These are phyloP conservation scores for Panicum virgatum DNA, from an alignment of 202 grass and related monocot genomes.

Conservation along the genomic window DNA sequence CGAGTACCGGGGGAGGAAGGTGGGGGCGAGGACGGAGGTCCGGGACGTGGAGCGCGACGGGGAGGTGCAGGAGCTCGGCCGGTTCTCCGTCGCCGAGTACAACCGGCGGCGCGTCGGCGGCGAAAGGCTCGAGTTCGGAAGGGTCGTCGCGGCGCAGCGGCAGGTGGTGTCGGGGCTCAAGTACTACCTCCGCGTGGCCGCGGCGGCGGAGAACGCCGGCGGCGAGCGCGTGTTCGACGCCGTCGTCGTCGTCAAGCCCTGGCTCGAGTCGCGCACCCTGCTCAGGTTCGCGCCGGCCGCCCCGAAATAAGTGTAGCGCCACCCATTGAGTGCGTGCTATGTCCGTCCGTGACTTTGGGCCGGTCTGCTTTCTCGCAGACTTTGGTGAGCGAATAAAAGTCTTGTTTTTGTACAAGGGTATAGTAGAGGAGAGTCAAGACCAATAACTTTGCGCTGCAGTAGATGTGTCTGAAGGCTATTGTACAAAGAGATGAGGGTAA, in stretches of 20 bases:
- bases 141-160: constrained; percentile 71
- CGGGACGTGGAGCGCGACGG: constrained; percentile 58
- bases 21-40: constrained; percentile 62
- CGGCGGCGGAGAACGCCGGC: neutral
- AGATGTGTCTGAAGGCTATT: constrained; percentile 2
- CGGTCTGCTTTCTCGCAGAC: constrained; percentile 5
- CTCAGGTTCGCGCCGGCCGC: constrained; percentile 61
- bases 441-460: neutral
- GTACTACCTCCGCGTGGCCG: constrained; percentile 78
- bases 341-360: neutral
- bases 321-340: neutral
- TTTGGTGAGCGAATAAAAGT: constrained; percentile 2
- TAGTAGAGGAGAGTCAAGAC: neutral
- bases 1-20: constrained; percentile 50
- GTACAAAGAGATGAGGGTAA: neutral
- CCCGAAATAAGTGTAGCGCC: neutral
- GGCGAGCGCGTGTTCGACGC: constrained; percentile 58
- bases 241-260: constrained; percentile 70
- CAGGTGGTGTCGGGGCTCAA: constrained; percentile 91
- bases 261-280: constrained; percentile 61
- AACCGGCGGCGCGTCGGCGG: constrained; percentile 40
- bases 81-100: constrained; percentile 75
- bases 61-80: constrained; percentile 85
- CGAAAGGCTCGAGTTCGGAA: constrained; percentile 50
- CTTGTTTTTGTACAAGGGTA: neutral